Conservation (phyloP, 805 yeast species). For the Yueomyces sp. region DNA sequence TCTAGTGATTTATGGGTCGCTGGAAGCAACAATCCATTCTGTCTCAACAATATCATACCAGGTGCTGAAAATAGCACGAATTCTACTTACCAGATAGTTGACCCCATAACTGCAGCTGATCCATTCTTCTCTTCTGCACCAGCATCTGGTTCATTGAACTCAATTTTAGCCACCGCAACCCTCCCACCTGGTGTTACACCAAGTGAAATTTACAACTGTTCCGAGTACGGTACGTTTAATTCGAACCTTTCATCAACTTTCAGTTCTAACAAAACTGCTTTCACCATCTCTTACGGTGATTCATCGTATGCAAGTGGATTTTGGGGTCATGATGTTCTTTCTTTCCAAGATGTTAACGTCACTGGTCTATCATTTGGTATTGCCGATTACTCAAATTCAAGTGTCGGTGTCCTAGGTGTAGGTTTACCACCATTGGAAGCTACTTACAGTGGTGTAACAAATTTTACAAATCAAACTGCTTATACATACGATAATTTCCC, state of each 20-base stretch:
- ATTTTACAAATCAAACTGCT: conserved; percentile 5
- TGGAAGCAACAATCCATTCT: conserved; percentile 34
- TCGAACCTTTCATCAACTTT: conserved; percentile 18
- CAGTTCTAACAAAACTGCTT: conserved; percentile 23
- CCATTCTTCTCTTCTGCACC: neutral
- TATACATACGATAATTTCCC: conserved; percentile 41
- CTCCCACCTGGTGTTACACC: conserved; percentile 1
- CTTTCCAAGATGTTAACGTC: conserved; percentile 37
- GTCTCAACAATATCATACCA: conserved; percentile 8
- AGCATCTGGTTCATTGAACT: neutral
- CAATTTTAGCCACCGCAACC: conserved; percentile 2
- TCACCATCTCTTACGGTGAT: conserved; percentile 41
- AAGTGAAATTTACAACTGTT: conserved; percentile 26
- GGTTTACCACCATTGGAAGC: conserved; percentile 60
- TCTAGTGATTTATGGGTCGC: conserved; percentile 55
- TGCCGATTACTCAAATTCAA: conserved; percentile 49
- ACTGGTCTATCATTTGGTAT: conserved; percentile 55
- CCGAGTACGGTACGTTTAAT: conserved; percentile 25
- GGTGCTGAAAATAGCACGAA: neutral
- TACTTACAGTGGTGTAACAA: conserved; percentile 31
- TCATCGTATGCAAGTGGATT: conserved; percentile 30
- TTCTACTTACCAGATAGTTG: neutral
- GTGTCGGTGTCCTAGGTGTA: conserved; percentile 60
- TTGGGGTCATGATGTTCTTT: conserved; percentile 42
- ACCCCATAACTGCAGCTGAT: neutral